Base-by-base conservation (phyloP, 1,139 yeast genomes). In the Chernovozyma sophiae-reginae region DNA sequence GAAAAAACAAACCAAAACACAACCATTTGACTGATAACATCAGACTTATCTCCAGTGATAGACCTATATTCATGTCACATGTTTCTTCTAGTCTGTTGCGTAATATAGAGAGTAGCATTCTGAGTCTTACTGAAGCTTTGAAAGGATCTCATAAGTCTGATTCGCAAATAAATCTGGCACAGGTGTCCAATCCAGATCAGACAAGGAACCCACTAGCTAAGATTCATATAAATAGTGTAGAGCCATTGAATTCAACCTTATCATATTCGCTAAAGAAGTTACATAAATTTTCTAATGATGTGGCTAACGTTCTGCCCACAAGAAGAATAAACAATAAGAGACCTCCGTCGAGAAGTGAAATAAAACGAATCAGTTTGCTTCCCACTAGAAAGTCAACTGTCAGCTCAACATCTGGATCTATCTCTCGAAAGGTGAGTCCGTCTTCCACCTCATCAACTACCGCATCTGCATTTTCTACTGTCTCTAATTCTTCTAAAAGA, bases 21-120 rank as follows among this genome's bases (percentile, higher is more conserved):
- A n/a, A n/a, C n/a, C n/a, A n/a, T n/a, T n/a, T n/a, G n/a, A n/a
- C n/a, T n/a, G n/a, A n/a, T n/a, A n/a, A n/a, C n/a, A n/a, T n/a
- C n/a, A n/a, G n/a, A n/a, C n/a, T n/a, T n/a, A n/a, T n/a, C n/a
- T n/a, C n/a, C n/a, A n/a, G n/a, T n/a, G n/a, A n/a, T n/a, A 6
- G 27, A 25, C 12, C n/a, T 12, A 25, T 24, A n/a, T 24, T 4
- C 23, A 33, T 33, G 36, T 22, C 36, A 12, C 16, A 33, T 33
- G 32, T 25, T 25, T 25, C 39, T 10, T 36, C 39, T 16, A 36
- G 30, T 14, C 32, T 32, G 18, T 30, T 36, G 10, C 32, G 39
- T 4, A 30, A 16, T 26, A 36, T 33, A 13, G 35, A 36, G 23
- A 33, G 18, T 20, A 18, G 36, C 18, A 33, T 33, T 22, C 25